phyloP scores from a whole-genome alignment of 495 filamentous ascomycete genomes.

The Venustampulla echinocandica region DNA sequence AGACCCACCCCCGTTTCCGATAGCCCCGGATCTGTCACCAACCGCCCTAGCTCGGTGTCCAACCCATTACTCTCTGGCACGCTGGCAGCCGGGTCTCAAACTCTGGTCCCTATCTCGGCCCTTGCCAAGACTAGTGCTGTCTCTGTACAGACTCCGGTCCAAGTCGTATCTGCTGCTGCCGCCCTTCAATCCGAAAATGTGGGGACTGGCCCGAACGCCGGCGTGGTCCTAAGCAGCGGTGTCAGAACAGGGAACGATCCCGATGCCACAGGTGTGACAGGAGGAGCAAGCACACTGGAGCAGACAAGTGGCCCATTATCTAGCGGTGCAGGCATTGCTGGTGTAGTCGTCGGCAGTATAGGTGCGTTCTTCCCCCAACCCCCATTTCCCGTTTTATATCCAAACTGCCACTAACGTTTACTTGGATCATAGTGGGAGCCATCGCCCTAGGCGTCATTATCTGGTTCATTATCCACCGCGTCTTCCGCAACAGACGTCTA shows the following conservation, averaged over 20 bases:
- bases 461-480: not conserved
- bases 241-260: not conserved
- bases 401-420: not conserved
- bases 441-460: not conserved
- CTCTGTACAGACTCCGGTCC: too few species aligned
- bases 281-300: not conserved
- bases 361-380: not conserved
- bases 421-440: not conserved
- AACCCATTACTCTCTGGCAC: not conserved
- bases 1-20: not conserved
- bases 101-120: not conserved
- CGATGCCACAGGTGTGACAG: not conserved
- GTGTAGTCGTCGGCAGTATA: not conserved
- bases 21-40: not conserved
- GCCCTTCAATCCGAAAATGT: not conserved
- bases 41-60: not conserved
- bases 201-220: not conserved
- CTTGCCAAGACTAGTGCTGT: not conserved
- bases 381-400: not conserved
- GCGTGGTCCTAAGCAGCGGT: not conserved
- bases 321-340: not conserved
- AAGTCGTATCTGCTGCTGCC: not conserved
- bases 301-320: not conserved
- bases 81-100: constrained; percentile 1
- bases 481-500: not conserved